Evolutionary conservation across 2,329 filamentous ascomycete species (phyloP), one percentile per base, ranked within the genome.

Genomic region (Paecilomyces dactylethromorphus): DNA sequence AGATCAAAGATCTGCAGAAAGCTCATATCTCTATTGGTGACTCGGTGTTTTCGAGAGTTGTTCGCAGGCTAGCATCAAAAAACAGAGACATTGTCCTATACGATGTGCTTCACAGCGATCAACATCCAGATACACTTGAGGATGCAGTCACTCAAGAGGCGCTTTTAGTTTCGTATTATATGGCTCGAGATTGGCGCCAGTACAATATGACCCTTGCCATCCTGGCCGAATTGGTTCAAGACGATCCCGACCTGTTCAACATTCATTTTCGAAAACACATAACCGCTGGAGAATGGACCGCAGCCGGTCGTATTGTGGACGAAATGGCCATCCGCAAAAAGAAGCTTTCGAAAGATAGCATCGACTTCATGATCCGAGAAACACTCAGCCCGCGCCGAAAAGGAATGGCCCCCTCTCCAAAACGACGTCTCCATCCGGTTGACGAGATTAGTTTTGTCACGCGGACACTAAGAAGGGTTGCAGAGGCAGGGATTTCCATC

Each of bases 111-210:
- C 66, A 78, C 45, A 86, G 81, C 63, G 86, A 89, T 67, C 82
- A 87, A 59, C 86, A 89, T 71, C 85, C 85, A 1, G 85, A 88
- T 60, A 78, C 81, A 7, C 81, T 87, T 55, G 85, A 86, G 63
- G 81, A 89, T 65, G 63, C 61, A 4, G 62, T 74, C 4, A 72
- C 83, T 11, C 86, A 88, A 65, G 79, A 83, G 61, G 72, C 74
- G 3, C 72, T 88, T 3, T 74, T 89, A 2, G 63, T 74, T 3
- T 76, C 76, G 12, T 85, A 83, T 65, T 76, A 84, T 24, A 69
- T 77, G n/a, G 69, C 71, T 31, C 72, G 75, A 53, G 81, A 87
- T 60, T 80, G 77, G 76, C 63, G 66, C 15, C 79, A 81, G 59
- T 82, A 82, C 56, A 80, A 84, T 58, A 74, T 84, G 56, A 84